Evolutionary conservation across 352 stramenopile genomes (phyloP), one percentile per base, ranked within the genome.

Genomic region (Thalassiosira exigua): DNA sequence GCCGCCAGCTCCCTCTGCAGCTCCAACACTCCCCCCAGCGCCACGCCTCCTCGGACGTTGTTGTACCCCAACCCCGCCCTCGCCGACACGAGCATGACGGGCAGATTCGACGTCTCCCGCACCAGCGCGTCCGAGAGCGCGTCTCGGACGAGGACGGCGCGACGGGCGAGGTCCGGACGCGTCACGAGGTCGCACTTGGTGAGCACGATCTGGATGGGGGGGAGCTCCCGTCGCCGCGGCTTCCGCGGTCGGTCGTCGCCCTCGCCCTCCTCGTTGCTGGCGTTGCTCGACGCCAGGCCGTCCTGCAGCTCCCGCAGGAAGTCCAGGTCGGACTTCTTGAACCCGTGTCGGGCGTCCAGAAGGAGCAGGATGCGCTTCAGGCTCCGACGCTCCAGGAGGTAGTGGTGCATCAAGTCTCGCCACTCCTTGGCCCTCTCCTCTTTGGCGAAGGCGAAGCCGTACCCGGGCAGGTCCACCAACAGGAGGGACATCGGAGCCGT

Each of bases 161-260:
- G 60, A 21, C 87, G 76, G 11, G 87, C 87, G 27, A 93, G 62
- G 57, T 91, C 87, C 4, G 41, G 41, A 48, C 89, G 87, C n/a
- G 66, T 66, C 1, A 93, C 85, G 54, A 93, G 79, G 81, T 93
- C 87, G 46, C 87, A 93, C 69, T 93, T 93, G 0, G 87, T 93
- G 19, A 93, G 72, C 7, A 93, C 83, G 30, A 93, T 53, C 81
- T 93, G 87, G 46, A 93, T 89, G 7, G 87, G 83, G 33, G 87
- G 87, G 14, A 93, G 66, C 30, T 56, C 58, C 21, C 56, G 24
- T 22, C 66, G 39, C 19, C n/a, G 3, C 14, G 50, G 32, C 32
- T 27, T 32, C 58, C 26, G 53, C 29, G 22, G 46, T 56, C 17
- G 22, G 46, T 9, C 46, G 17, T 7, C 46, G 17, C 24, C 9